A percentile compares a stretch with the other conserved stretches of the same genome.
Conservation (phyloP, 2,329 filamentous ascomycete genomes). For the Cladosporium phlei region DNA sequence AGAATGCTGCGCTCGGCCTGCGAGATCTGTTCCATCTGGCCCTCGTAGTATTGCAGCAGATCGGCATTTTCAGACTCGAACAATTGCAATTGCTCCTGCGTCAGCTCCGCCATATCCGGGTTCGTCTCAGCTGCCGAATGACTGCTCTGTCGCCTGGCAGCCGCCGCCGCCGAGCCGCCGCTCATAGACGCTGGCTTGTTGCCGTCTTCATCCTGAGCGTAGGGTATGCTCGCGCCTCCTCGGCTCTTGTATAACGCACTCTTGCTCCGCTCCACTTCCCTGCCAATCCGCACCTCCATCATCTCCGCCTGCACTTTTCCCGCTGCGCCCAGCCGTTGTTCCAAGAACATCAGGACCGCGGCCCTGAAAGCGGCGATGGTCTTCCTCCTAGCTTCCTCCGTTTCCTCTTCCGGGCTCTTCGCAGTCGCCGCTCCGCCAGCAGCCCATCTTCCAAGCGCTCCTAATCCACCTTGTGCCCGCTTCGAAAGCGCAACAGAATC, state of each 20-base stretch:
- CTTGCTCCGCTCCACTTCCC: constrained; percentile 85
- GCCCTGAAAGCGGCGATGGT: constrained; percentile 69
- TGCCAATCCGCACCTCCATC: constrained; percentile 82
- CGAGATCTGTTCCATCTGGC: constrained; percentile 87
- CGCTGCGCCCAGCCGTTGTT: constrained; percentile 69
- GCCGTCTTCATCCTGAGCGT: constrained; percentile 17
- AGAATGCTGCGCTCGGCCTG: constrained; percentile 84
- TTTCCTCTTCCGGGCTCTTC: constrained; percentile 62
- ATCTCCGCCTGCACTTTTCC: constrained; percentile 77
- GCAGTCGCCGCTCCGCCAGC: constrained; percentile 47
- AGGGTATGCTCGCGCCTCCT: constrained; percentile 20
- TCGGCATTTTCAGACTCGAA: constrained; percentile 91
- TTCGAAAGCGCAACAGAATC: constrained; percentile 67
- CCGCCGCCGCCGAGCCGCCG: constrained; percentile 7
- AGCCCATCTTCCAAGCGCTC: constrained; percentile 65
- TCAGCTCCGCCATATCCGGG: constrained; percentile 48
- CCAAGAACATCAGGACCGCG: constrained; percentile 76
- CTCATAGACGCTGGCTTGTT: too few relatives aligned
- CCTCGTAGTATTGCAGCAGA: constrained; percentile 90
- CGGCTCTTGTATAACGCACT: constrained; percentile 68
- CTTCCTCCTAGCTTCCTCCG: constrained; percentile 66
- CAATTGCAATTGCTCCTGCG: constrained; percentile 80
- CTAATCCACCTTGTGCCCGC: constrained; percentile 57
- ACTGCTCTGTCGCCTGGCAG: too few relatives aligned
- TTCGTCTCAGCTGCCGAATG: not conserved